Evolutionary conservation across 495 filamentous ascomycete species (phyloP), one percentile per base, ranked within the genome.

Genomic region (Hypoxylon fragiforme): DNA sequence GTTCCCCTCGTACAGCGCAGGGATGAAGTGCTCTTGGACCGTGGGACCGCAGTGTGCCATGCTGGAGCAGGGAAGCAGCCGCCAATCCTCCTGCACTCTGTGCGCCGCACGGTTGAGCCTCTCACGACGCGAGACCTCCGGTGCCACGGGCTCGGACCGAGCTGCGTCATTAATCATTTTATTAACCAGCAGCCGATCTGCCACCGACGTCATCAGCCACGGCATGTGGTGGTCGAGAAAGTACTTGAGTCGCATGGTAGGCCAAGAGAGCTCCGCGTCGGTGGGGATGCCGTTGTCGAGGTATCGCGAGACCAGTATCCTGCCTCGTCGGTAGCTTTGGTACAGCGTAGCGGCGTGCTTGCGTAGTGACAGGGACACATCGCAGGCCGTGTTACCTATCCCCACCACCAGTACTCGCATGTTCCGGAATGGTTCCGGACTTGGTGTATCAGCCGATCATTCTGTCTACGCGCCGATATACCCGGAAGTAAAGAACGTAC

Each of bases 381-480:
- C 60, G 22, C 50, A 52, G 9, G 54, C 52, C 15, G 52, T 54
- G 31, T 61, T 60, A 6, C 60, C 51, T 3, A 57, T 41, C 0
- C 60, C 60, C 6, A 58, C 47, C 5, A 60, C 43, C 1, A 57
- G 24, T 5, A 63, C 55, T 18, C 19, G 63, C 32, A 54, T 56
- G 7, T 39, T 41, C 8, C 34, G 36, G 8, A 64, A 57, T 12
- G 46, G 44, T 22, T 60, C 58, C 5, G 54, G 42, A 13, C 45
- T 54, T 11, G 7, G 16, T 8, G 21, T 12, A 14, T 16, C 87
- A 91, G 63, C 70, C 65, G 44, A 75, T 57, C n/a, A 18, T 13
- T 21, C 7, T n/a, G 7, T 9, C 6, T 34, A 31, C 30, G 34
- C 13, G 9, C n/a, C 13, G 7, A n/a, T 3, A 21, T n/a, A 21